phyloP scores from a whole-genome alignment of 345 rosid species.

The Ceriops decandra region DNA sequence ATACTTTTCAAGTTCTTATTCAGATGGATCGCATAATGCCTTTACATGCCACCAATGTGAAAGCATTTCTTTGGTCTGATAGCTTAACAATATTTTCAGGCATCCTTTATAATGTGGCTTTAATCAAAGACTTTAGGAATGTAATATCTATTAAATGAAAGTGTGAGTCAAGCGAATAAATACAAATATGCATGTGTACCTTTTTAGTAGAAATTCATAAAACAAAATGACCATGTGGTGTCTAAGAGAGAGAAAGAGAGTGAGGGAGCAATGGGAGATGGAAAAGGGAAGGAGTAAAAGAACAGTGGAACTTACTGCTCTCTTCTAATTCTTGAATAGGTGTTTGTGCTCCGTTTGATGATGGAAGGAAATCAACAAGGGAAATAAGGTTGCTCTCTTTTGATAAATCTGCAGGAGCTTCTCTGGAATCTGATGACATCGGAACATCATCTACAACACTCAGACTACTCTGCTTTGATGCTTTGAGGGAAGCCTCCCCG shows the following conservation, averaged over 20 bases:
- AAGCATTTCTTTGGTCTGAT: background rate
- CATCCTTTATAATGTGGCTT: background rate
- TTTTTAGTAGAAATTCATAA: no score
- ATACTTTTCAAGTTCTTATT: background rate
- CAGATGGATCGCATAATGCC: background rate
- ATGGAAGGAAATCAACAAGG: slow-evolving; percentile 13
- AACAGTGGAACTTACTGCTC: slow-evolving; percentile 45
- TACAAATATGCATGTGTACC: background rate
- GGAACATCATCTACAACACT: slow-evolving; percentile 20
- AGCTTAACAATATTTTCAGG: background rate
- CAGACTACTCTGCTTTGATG: slow-evolving; percentile 20
- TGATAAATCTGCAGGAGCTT: slow-evolving; percentile 10
- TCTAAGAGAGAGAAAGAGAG: no score
- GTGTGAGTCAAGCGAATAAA: background rate
- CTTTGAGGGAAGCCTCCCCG: slow-evolving; percentile 25
- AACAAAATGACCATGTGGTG: no score
- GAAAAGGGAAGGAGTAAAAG: background rate
- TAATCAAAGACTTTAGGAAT: no score
- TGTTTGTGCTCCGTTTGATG: background rate
- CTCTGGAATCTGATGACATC: slow-evolving; percentile 17
- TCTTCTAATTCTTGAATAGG: slow-evolving; percentile 37
- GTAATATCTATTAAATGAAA: background rate
- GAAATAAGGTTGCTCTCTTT: slow-evolving; percentile 4
- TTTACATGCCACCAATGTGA: background rate
- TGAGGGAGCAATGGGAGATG: no score